Evolutionary conservation across 2,329 filamentous ascomycete genomes (phyloP), one percentile per base, ranked within the genome.

Genomic region (Arthrobotrys conoides): DNA sequence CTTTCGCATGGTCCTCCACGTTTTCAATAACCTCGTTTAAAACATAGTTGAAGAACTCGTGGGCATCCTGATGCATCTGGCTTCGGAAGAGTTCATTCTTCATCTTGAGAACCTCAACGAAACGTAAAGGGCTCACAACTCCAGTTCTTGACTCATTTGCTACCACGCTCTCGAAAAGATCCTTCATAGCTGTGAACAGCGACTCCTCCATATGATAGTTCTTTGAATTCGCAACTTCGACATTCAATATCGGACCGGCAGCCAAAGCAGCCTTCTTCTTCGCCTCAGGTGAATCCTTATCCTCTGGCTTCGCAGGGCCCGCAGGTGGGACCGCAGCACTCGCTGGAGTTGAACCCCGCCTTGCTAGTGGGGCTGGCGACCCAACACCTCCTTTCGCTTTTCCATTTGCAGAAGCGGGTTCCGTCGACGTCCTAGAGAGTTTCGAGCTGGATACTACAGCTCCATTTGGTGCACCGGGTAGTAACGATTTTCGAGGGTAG

Each of bases 41-140:
- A 1, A 99, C 88, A 36, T 98, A 87, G 76, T 97, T 97, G 82
- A 98, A 90, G 81, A 99, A 99, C 83, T 99, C 96, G 84, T 99
- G 96, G 0, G 96, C 96, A 84, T 99, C 96, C 84, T 99, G 96
- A 84, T 99, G 96, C 93, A 97, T 97, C 3, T 94, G 93, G 46
- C 94, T 95, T 75, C 94, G 91, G 83, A 99, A 99, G 91, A 97
- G 94, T 84, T 99, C 96, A 83, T 99, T 97, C 82, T 98, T 93
- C 80, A 92, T 90, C 83, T 94, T 93, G 83, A 99, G 90, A 27
- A 97, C 94, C 83, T 99, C 95, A 41, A 99, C 87, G 80, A 99
- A 97, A 80, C 94, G 91, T 82, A 95, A 91, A 0, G 96, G 96
- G 83, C 94, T 97, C 49, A 98, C 88, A 10, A 99, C 93, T 16